Conservation (phyloP, 306 rosid species). For the Glycyrrhiza uralensis region DNA sequence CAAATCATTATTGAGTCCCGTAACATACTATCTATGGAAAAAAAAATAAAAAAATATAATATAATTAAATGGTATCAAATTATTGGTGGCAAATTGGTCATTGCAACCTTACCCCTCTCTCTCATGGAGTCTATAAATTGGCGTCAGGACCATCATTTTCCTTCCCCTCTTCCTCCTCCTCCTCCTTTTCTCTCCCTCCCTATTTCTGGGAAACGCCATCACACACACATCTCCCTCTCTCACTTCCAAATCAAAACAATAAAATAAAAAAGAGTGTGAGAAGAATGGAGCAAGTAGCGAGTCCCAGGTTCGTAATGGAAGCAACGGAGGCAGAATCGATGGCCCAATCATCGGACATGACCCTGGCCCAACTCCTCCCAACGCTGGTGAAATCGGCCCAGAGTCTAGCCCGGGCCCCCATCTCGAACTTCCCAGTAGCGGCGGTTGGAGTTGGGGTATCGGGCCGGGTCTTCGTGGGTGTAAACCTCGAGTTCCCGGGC, state of each 20-base stretch:
- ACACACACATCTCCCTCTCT: neutral
- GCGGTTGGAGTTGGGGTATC: slow-evolving; percentile 73
- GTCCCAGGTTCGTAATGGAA: slow-evolving; percentile 63
- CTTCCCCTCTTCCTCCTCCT: neutral
- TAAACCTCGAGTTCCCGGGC: slow-evolving; percentile 84
- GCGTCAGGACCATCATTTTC: neutral
- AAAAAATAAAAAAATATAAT: neutral
- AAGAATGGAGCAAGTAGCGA: slow-evolving; percentile 51
- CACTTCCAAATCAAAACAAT: neutral
- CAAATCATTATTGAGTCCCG: too few species aligned
- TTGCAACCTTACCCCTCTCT: too few species aligned
- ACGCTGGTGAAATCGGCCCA: slow-evolving; percentile 56
- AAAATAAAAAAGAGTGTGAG: neutral
- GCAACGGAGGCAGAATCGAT: slow-evolving; percentile 56
- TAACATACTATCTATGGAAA: too few species aligned
- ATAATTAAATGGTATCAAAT: neutral
- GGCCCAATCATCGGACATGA: slow-evolving; percentile 35
- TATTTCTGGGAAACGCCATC: neutral
- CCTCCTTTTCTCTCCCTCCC: neutral
- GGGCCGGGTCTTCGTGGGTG: slow-evolving; percentile 83
- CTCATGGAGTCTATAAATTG: slow-evolving; percentile 8
- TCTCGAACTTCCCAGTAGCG: slow-evolving; percentile 76
- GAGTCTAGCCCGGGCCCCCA: slow-evolving; percentile 68
- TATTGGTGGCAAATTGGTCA: neutral
- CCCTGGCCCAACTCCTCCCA: slow-evolving; percentile 51